Percentiles rank a stretch among this genome's conserved stretches.
Evolutionary conservation across 345 rosid genomes (phyloP).

Genomic region (Aquilaria yunnanensis): DNA sequence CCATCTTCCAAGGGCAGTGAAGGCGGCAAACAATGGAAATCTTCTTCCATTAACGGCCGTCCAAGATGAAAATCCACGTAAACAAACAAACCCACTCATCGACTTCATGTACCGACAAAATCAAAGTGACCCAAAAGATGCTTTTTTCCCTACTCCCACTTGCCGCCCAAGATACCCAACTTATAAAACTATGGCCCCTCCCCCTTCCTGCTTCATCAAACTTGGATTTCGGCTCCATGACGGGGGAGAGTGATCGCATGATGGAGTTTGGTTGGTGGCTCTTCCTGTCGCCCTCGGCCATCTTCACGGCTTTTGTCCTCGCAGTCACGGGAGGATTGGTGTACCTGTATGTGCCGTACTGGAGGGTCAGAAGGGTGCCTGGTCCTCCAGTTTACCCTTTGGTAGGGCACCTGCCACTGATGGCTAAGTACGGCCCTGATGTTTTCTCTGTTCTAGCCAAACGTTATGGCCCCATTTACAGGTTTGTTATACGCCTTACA

Average conservation of each 20-base stretch:
- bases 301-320: conserved; percentile 18
- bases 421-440: conserved; percentile 81
- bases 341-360: conserved; percentile 52
- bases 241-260: neutral
- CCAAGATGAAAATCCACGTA: no score
- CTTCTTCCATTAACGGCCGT: no score
- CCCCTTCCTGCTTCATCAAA: neutral
- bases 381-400: conserved; percentile 51
- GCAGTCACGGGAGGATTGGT: conserved; percentile 23
- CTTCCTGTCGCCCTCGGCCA: neutral
- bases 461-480: conserved; percentile 81
- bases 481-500: conserved; percentile 31
- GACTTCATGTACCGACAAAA: conserved; percentile 14
- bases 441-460: conserved; percentile 77
- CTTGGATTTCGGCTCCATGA: neutral
- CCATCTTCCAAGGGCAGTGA: no score
- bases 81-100: neutral
- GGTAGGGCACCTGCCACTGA: conserved; percentile 76
- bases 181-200: neutral
- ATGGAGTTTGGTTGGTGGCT: conserved; percentile 8
- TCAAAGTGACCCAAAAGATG: conserved; percentile 17
- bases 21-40: no score
- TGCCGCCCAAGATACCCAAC: no score
- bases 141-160: neutral
- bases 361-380: conserved; percentile 56